Percentiles rank a stretch among this genome's conserved stretches.
Evolutionary conservation across 306 rosid genomes (phyloP).

Genomic region (Malus asiatica): DNA sequence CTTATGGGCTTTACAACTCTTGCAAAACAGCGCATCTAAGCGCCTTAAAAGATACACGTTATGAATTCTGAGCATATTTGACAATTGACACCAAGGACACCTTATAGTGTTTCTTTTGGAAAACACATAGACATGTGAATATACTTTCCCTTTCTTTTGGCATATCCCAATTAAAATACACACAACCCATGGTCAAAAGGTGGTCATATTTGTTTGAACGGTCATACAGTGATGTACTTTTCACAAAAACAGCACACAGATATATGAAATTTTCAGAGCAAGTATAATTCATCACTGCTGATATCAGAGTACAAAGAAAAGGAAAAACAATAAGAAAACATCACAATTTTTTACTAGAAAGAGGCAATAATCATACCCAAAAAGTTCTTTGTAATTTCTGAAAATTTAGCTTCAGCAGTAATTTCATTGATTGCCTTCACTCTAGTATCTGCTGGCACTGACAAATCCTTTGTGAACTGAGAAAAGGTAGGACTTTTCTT

Average conservation of each 20-base stretch:
- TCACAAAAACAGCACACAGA: neutral
- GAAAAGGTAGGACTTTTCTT: conserved; percentile 48
- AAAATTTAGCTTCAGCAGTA: conserved; percentile 53
- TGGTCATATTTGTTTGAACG: neutral
- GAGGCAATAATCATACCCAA: conserved; percentile 46
- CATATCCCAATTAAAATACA: neutral
- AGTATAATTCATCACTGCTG: neutral
- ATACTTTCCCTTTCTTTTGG: neutral
- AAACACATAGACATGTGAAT: too few species aligned
- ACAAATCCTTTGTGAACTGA: conserved; percentile 55
- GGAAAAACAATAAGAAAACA: neutral
- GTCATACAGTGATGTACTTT: neutral
- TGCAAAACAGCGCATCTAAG: neutral
- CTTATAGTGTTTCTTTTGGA: too few species aligned
- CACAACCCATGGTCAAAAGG: neutral
- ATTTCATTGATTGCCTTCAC: conserved; percentile 52
- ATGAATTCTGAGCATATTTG: neutral
- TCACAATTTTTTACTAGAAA: neutral
- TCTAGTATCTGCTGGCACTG: conserved; percentile 51
- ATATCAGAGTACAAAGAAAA: neutral
- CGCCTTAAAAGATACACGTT: neutral
- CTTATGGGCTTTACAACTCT: neutral
- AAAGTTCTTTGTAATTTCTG: conserved; percentile 66
- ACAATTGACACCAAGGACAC: too few species aligned
- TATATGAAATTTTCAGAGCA: neutral